Evolutionary conservation across 306 rosid species (phyloP).

Genomic region (Medicago ruthenica): DNA sequence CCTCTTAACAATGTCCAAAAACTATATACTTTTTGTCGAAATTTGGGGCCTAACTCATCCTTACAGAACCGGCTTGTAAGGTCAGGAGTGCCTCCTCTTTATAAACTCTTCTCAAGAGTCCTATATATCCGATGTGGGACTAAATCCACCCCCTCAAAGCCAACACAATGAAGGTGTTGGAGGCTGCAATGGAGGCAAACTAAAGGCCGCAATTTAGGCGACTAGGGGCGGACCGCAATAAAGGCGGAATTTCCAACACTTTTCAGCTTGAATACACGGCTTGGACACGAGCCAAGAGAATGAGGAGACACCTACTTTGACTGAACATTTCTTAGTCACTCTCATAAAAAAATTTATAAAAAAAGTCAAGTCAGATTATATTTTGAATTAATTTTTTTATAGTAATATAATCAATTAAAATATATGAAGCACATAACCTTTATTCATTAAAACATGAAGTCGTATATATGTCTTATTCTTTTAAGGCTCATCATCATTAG

Average conservation of each 20-base stretch:
- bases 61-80: too few species aligned
- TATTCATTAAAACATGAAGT: not conserved
- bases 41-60: too few species aligned
- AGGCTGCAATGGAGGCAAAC: too few species aligned
- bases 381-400: not conserved
- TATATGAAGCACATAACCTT: not conserved
- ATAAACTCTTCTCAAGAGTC: too few species aligned
- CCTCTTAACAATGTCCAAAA: not conserved
- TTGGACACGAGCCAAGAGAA: not conserved
- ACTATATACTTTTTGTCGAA: not conserved
- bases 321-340: not conserved
- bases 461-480: not conserved
- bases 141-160: too few species aligned
- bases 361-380: not conserved
- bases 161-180: too few species aligned
- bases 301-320: not conserved
- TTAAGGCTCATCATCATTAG: not conserved
- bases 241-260: too few species aligned
- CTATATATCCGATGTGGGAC: too few species aligned
- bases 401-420: not conserved
- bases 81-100: too few species aligned
- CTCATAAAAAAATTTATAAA: not conserved
- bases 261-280: not conserved
- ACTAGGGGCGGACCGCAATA: too few species aligned
- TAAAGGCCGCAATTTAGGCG: too few species aligned